Percentiles rank a stretch among this genome's conserved stretches.
phyloP scores from a whole-genome alignment of 345 rosid species.

The Capsella bursapastoris region DNA sequence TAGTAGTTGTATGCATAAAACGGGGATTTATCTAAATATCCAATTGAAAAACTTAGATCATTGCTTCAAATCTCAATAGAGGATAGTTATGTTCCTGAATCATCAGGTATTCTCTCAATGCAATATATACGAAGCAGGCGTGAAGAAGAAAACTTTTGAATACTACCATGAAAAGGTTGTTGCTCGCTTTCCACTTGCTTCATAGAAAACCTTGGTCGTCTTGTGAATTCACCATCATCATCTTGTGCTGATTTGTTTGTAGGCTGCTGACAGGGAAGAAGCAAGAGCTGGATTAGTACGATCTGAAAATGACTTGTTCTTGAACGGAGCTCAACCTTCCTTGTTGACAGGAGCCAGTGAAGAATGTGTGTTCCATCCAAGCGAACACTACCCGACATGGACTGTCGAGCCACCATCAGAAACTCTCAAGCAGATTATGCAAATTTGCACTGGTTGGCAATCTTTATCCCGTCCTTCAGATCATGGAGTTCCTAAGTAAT shows the following conservation, averaged over 20 bases:
- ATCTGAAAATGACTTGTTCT: conserved; percentile 66
- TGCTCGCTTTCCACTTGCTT: conserved; percentile 29
- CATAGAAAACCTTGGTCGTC: conserved; percentile 9
- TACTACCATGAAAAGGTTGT: conserved; percentile 81
- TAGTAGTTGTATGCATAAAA: background rate
- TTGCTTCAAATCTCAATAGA: conserved; percentile 1
- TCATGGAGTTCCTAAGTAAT: conserved; percentile 36
- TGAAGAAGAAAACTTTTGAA: conserved; percentile 82
- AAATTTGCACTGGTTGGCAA: conserved; percentile 72
- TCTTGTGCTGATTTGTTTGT: conserved; percentile 28
- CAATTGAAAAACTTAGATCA: conserved; percentile 8
- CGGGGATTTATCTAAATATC: background rate
- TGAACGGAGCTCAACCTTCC: conserved; percentile 61
- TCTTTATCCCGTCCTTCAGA: conserved; percentile 54
- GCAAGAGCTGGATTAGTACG: conserved; percentile 61
- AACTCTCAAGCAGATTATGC: conserved; percentile 58
- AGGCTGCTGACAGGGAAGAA: conserved; percentile 65
- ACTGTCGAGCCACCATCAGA: conserved; percentile 61
- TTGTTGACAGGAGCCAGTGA: conserved; percentile 47
- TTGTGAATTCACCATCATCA: conserved; percentile 10
- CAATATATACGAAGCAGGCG: conserved; percentile 93
- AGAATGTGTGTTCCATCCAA: conserved; percentile 61
- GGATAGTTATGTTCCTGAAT: conserved; percentile 20
- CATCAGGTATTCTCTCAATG: conserved; percentile 82
- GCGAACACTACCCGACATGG: conserved; percentile 62